Evolutionary conservation across 768 basidiomycete genomes (phyloP), one percentile per base, ranked within the genome.

Genomic region (Myochromella boudieri): DNA sequence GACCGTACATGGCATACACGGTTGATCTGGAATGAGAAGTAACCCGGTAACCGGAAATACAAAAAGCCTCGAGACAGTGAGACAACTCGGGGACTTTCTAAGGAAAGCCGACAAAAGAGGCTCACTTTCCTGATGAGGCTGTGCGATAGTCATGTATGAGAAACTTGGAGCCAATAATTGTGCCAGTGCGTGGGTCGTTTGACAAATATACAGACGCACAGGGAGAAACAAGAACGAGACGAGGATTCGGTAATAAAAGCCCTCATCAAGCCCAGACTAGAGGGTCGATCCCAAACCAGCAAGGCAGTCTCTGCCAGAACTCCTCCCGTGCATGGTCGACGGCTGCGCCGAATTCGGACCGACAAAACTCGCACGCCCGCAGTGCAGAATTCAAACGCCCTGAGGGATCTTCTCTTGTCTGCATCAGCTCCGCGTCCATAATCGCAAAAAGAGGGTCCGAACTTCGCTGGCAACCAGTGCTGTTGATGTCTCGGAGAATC

Each of bases 391-490:
- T 67, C 46, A 69, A 66, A 44, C 75, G 69, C 10, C 69, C 75
- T 4, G 67, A 62, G 2, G 71, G 62, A 51, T 77, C 75, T 49
- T 76, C 76, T 32, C 78, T 70, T 4, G 77, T 75, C 56, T 84
- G 83, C 82, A 87, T 85, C 34, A 79, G 58, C 51, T 84, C 75
- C 38, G 82, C 76, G 51, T 85, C 81, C 60, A 78, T 68, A 54
- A 88, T 85, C 6, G 84, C 81, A 54, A 83, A 85, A 22, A 89
- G 65, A 1, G 85, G 85, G 51, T 89, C 86, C 4, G 80, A 81
- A 54, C 76, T 82, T 36, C 84, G 77, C 53, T 84, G 79, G 48
- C 74, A 77, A 15, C 82, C 70, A 46, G 84, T 74, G 9, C 84
- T 85, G 61, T 85, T 86, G 52, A 85, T 76, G 55, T 88, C 86